Percentiles rank a stretch among this genome's conserved stretches.
Conservation (phyloP, 306 rosid genomes). For the Geum urbanum region DNA sequence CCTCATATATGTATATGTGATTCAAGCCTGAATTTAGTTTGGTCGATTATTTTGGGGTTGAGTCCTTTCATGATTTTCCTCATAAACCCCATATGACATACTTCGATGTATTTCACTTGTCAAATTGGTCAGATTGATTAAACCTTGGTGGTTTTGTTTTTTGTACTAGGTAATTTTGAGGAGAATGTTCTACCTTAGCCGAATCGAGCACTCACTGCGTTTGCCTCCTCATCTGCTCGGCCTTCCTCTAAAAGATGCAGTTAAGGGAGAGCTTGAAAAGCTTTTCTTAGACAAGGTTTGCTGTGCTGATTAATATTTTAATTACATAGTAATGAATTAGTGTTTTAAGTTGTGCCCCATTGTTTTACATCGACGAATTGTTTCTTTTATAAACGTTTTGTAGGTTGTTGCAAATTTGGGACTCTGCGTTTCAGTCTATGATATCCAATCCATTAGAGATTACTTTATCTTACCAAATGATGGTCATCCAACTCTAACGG, state of each 20-base stretch:
- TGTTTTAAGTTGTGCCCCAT: slow-evolving; percentile 3
- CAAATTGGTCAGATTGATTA: no score
- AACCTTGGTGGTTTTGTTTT: no score
- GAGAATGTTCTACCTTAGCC: slow-evolving; percentile 71
- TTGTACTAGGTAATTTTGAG: no score
- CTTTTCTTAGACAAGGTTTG: slow-evolving; percentile 75
- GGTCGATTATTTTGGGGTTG: no score
- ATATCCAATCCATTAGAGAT: slow-evolving; percentile 61
- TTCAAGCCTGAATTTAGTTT: no score
- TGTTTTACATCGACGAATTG: background rate
- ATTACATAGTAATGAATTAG: slow-evolving; percentile 20
- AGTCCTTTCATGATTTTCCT: no score
- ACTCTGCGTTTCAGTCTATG: slow-evolving; percentile 71
- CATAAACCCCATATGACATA: no score
- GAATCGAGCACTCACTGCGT: slow-evolving; percentile 60
- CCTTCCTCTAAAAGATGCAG: slow-evolving; percentile 57
- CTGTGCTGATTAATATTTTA: no score
- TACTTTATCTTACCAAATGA: slow-evolving; percentile 64
- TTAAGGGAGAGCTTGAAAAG: slow-evolving; percentile 62
- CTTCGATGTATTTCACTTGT: no score
- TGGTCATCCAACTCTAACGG: slow-evolving; percentile 76
- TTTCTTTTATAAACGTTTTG: slow-evolving; percentile 13
- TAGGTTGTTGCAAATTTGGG: slow-evolving; percentile 77
- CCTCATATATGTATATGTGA: no score
- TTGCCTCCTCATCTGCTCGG: slow-evolving; percentile 61